These are phyloP conservation scores for Limonium bicolor DNA, from an alignment of 148 eudicot species.

Conservation along the genomic window DNA sequence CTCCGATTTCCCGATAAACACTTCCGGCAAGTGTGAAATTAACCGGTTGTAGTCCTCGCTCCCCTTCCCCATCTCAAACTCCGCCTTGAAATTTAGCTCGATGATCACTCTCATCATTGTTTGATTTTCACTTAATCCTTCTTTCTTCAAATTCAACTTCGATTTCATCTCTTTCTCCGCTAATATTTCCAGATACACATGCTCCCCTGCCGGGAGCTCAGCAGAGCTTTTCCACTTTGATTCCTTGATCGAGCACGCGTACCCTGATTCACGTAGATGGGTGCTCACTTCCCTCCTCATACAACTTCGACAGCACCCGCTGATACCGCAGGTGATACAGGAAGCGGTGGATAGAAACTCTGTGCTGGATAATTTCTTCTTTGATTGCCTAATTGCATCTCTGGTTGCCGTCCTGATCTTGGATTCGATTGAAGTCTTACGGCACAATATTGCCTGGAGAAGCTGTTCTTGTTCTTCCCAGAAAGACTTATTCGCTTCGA, in stretches of 20 bases:
- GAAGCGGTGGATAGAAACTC: conserved; percentile 1
- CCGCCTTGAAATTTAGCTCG: conserved; percentile 20
- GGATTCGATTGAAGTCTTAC: conserved; percentile 14
- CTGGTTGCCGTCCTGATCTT: conserved; percentile 14
- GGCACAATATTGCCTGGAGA: conserved; percentile 14
- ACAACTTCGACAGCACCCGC: conserved; percentile 10
- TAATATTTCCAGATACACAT: neutral
- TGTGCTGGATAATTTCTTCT: too few species aligned
- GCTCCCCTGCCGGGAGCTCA: conserved; percentile 10
- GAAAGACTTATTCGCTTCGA: conserved; percentile 13
- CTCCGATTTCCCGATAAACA: conserved; percentile 17
- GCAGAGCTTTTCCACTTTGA: conserved; percentile 24
- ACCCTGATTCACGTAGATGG: conserved; percentile 10
- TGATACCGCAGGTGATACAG: conserved; percentile 7
- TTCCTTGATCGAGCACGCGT: conserved; percentile 11
- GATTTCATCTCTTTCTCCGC: too few species aligned
- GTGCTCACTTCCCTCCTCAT: conserved; percentile 8
- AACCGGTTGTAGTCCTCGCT: conserved; percentile 17
- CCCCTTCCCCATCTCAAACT: conserved; percentile 22
- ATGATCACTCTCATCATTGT: conserved; percentile 15
- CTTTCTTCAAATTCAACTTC: conserved; percentile 3
- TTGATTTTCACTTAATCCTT: too few species aligned
- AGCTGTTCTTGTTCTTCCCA: conserved; percentile 15
- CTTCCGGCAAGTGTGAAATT: conserved; percentile 14
- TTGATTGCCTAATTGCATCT: conserved; percentile 11